Conservation (phyloP, 1,284 basidiomycete genomes). For the Puccinia sorghi region DNA sequence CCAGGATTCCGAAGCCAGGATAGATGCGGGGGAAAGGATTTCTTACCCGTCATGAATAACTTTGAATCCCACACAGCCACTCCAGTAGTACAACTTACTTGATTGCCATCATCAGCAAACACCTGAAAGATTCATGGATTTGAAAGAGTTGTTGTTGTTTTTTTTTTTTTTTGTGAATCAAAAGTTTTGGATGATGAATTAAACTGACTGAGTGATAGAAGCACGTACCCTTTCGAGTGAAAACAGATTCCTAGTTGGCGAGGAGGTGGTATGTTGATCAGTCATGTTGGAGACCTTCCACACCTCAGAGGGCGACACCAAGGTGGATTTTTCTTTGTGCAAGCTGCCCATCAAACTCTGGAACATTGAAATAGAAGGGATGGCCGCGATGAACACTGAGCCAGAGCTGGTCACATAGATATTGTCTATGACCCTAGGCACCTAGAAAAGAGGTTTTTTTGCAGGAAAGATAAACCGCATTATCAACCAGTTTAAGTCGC, state of each 20-base stretch:
- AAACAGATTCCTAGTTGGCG: not conserved
- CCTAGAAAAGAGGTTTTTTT: slow-evolving; percentile 1
- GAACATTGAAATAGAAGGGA: slow-evolving; percentile 33
- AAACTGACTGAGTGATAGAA: not conserved
- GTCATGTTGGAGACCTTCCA: slow-evolving; percentile 45
- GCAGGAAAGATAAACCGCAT: not conserved
- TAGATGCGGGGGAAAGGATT: not conserved
- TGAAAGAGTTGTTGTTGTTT: not conserved
- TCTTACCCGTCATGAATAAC: slow-evolving; percentile 42
- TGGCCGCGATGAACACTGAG: slow-evolving; percentile 31
- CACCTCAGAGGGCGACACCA: slow-evolving; percentile 41
- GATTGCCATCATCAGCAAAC: slow-evolving; percentile 46
- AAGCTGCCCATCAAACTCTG: not conserved
- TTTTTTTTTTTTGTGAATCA: too few species aligned
- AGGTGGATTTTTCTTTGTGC: not conserved
- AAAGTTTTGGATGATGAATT: not conserved
- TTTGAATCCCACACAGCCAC: slow-evolving; percentile 35
- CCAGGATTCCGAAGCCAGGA: not conserved
- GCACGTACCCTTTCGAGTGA: slow-evolving; percentile 22
- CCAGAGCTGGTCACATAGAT: slow-evolving; percentile 36
- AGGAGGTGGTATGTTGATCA: slow-evolving; percentile 12
- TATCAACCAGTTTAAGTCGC: not conserved
- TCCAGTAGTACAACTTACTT: slow-evolving; percentile 30
- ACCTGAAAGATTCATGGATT: slow-evolving; percentile 19
- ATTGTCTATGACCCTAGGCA: slow-evolving; percentile 45